These are phyloP conservation scores for Perilla frutescens DNA, from an alignment of 257 asterid species.

Conservation along the genomic window DNA sequence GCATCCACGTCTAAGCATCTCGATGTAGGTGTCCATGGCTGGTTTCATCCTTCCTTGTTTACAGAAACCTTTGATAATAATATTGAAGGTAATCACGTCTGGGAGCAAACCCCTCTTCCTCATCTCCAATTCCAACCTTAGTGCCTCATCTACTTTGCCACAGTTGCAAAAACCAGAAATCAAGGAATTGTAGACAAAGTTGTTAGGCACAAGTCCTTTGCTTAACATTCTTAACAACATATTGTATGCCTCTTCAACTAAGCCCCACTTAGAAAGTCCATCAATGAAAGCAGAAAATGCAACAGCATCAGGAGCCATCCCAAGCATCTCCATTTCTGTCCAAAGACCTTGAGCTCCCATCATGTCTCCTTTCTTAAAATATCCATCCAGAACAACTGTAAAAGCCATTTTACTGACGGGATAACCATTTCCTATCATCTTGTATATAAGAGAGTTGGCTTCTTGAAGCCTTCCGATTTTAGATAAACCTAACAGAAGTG, in stretches of 20 bases:
- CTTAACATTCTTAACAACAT: conserved; percentile 56
- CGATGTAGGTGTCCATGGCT: conserved; percentile 67
- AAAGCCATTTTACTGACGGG: conserved; percentile 67
- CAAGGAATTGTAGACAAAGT: conserved; percentile 80
- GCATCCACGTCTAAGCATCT: conserved; percentile 65
- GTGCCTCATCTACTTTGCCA: conserved; percentile 64
- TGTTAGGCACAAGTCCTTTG: conserved; percentile 80
- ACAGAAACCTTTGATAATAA: conserved; percentile 81
- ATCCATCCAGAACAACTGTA: conserved; percentile 80
- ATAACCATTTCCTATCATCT: conserved; percentile 70
- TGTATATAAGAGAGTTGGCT: conserved; percentile 62
- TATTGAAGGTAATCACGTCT: conserved; percentile 76
- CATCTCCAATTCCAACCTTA: conserved; percentile 77
- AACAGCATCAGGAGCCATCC: conserved; percentile 87
- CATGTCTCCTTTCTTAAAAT: conserved; percentile 73
- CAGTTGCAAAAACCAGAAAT: conserved; percentile 72
- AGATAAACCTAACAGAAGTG: conserved; percentile 75
- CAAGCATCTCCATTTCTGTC: conserved; percentile 75
- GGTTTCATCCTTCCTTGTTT: conserved; percentile 78
- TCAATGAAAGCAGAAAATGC: conserved; percentile 86
- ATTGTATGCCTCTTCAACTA: conserved; percentile 65
- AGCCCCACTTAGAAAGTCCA: conserved; percentile 74
- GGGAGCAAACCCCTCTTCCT: conserved; percentile 75
- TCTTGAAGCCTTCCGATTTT: conserved; percentile 66
- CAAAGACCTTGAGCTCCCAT: conserved; percentile 72